A percentile compares a stretch with the other conserved stretches of the same genome.
phyloP scores from a whole-genome alignment of 257 asterid genomes.

The Plantago major region DNA sequence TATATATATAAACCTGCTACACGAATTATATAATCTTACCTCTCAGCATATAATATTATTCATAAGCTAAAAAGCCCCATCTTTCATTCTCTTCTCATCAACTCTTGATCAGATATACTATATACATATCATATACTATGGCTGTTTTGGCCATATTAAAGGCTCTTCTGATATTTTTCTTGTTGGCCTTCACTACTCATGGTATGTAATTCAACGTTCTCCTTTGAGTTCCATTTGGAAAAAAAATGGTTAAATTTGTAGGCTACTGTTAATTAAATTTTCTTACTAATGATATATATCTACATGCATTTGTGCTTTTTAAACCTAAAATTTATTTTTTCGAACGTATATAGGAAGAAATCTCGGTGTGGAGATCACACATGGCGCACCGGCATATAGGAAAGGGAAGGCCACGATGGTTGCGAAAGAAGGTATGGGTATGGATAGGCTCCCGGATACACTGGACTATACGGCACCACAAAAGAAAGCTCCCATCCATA shows the following conservation, averaged over 20 bases:
- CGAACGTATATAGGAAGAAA: constrained; percentile 20
- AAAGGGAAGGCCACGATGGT: constrained; percentile 5
- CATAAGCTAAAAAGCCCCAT: too few species aligned
- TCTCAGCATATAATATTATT: too few species aligned
- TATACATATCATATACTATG: constrained; percentile 1
- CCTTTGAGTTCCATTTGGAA: too few species aligned
- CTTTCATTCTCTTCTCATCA: too few species aligned
- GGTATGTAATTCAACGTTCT: constrained; percentile 14
- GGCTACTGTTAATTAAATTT: too few species aligned
- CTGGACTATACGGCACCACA: constrained; percentile 31
- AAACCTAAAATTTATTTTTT: background rate
- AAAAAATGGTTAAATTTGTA: too few species aligned
- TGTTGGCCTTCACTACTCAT: constrained; percentile 26
- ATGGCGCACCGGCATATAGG: constrained; percentile 3
- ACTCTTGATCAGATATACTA: background rate
- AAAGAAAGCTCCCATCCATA: constrained; percentile 36
- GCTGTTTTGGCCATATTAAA: constrained; percentile 17
- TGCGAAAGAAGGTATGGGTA: constrained; percentile 12
- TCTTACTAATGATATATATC: too few species aligned
- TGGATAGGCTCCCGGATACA: constrained; percentile 14
- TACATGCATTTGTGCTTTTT: too few species aligned
- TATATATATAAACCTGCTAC: too few species aligned
- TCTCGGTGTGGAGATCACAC: constrained; percentile 8
- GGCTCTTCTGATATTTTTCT: constrained; percentile 20
- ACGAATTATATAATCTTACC: too few species aligned